These are phyloP conservation scores for Penicillium pancosmium DNA, from an alignment of 495 filamentous ascomycete species.

Conservation along the genomic window DNA sequence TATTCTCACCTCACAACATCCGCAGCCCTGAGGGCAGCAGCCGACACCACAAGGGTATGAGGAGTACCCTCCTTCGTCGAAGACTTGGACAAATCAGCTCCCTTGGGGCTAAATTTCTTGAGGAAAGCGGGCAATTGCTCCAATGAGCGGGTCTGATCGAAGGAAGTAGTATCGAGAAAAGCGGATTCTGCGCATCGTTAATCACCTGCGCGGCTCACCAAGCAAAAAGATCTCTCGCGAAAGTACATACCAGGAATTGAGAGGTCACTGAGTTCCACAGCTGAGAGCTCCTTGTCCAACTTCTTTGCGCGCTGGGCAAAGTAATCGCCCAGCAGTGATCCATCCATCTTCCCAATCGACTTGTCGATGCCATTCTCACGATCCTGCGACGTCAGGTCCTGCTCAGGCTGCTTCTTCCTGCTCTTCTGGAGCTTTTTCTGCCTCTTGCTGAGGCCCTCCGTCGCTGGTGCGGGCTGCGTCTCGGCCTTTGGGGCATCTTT, in stretches of 20 bases:
- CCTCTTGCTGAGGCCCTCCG: slow-evolving; percentile 42
- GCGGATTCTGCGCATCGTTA: slow-evolving; percentile 44
- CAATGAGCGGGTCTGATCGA: slow-evolving; percentile 59
- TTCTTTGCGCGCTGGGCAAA: slow-evolving; percentile 74
- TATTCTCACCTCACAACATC: slow-evolving; percentile 67
- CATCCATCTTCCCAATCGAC: slow-evolving; percentile 80
- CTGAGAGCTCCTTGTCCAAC: slow-evolving; percentile 77
- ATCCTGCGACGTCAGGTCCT: slow-evolving; percentile 61
- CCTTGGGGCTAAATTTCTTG: slow-evolving; percentile 60
- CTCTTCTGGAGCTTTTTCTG: slow-evolving; percentile 57
- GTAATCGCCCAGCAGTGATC: slow-evolving; percentile 80
- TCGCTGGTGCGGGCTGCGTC: slow-evolving; percentile 25
- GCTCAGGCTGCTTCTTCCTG: slow-evolving; percentile 50
- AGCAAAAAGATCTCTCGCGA: background rate
- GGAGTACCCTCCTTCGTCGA: slow-evolving; percentile 74
- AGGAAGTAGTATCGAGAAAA: slow-evolving; percentile 75
- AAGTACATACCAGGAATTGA: slow-evolving; percentile 71
- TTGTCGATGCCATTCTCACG: slow-evolving; percentile 71
- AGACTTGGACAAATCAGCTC: slow-evolving; percentile 55
- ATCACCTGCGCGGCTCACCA: background rate
- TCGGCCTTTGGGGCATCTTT: slow-evolving; percentile 33
- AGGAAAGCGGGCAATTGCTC: slow-evolving; percentile 78
- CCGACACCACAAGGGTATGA: slow-evolving; percentile 81
- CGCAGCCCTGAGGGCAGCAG: slow-evolving; percentile 79
- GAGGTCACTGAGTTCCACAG: slow-evolving; percentile 79